Evolutionary conservation across 163 green algal genomes (phyloP).

Genomic region (Trebouxiophyceae sp.): DNA sequence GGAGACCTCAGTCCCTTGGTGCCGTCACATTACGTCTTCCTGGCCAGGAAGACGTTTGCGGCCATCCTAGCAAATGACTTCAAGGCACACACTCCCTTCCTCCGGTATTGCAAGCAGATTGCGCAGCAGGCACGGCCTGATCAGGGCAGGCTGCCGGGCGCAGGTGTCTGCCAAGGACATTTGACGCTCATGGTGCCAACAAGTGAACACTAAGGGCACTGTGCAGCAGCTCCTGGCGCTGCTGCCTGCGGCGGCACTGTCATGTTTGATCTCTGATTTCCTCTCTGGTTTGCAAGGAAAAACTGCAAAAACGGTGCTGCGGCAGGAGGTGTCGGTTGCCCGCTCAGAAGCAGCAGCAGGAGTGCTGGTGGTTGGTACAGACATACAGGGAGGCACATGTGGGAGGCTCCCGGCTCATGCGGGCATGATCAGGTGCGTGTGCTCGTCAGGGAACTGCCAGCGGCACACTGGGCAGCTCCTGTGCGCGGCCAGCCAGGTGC

Average conservation of each 20-base stretch:
- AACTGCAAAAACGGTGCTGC: background rate
- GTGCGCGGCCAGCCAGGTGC: conserved; percentile 3
- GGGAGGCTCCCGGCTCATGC: background rate
- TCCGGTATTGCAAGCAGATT: background rate
- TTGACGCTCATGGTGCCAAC: background rate
- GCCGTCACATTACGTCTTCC: conserved; percentile 7
- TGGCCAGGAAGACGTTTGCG: background rate
- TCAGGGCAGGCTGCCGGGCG: background rate
- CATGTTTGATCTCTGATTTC: background rate
- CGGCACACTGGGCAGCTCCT: conserved; percentile 8
- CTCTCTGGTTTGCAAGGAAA: background rate
- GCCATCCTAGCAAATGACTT: conserved; percentile 5
- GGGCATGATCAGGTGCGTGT: conserved; percentile 3
- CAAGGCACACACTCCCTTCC: background rate
- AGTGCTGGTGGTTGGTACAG: background rate
- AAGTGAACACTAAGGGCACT: background rate
- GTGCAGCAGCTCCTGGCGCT: background rate
- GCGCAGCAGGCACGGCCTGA: background rate
- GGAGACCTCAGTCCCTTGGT: conserved; percentile 3
- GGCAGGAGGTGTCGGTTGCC: background rate
- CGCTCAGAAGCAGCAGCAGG: background rate
- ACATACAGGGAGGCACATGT: background rate
- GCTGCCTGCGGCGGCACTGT: background rate
- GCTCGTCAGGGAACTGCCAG: conserved; percentile 6
- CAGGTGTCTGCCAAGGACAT: conserved; percentile 13